Conservation (phyloP, 2,329 filamentous ascomycete genomes). For the Calonectria ilicicola region DNA sequence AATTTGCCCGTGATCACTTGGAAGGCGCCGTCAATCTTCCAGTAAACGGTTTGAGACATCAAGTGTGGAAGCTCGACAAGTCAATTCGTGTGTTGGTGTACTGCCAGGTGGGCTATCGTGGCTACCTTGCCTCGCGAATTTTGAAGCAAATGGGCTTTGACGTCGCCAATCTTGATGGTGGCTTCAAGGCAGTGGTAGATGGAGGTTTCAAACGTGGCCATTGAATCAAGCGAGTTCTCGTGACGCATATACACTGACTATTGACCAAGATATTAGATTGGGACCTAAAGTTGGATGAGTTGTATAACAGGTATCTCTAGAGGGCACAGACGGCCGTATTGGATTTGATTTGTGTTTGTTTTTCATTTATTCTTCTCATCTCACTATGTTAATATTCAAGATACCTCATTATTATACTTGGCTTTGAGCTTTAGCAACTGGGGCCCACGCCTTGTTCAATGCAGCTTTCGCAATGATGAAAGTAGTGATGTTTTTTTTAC, state of each 20-base stretch:
- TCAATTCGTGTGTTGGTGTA: background rate
- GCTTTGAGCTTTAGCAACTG: too few species aligned
- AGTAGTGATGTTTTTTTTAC: too few species aligned
- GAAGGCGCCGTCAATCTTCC: constrained; percentile 17
- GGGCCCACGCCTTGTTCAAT: too few species aligned
- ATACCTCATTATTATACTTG: too few species aligned
- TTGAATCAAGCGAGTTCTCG: background rate
- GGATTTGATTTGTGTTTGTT: background rate
- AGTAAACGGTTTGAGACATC: background rate
- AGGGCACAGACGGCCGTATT: background rate
- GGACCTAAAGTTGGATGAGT: background rate
- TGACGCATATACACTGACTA: background rate
- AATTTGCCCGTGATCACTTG: constrained; percentile 10
- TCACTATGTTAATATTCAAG: too few species aligned
- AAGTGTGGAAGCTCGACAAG: background rate
- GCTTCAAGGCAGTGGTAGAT: background rate
- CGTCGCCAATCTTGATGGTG: constrained; percentile 1
- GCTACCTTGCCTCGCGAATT: background rate
- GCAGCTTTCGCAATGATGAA: too few species aligned
- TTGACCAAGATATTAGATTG: too few species aligned
- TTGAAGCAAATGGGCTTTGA: background rate
- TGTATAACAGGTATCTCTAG: background rate
- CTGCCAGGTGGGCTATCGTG: background rate
- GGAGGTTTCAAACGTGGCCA: background rate
- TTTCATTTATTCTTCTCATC: background rate